Conservation (phyloP, 345 rosid species). For the sweet orange (Citrus sinensis) region DVS_A1.0 CM039168.1:1123501-1124000, state of each 20-base stretch:
- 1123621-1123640: constrained; percentile 18
- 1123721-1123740: neutral
- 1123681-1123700: neutral
- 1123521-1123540: neutral
- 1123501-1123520: neutral
- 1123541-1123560: neutral
- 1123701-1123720: neutral
- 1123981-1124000: neutral
- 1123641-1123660: constrained; percentile 8
- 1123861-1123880: neutral
- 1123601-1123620: constrained; percentile 5
- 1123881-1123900: neutral
- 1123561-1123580: neutral
- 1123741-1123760: neutral
- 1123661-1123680: neutral
- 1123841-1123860: constrained; percentile 4
- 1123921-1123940: constrained; percentile 4
- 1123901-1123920: neutral
- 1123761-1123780: neutral
- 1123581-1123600: neutral
- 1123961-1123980: neutral
- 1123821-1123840: neutral
- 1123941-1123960: neutral
- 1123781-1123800: neutral
- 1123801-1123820: constrained; percentile 12